A percentile compares a stretch with the other conserved stretches of the same genome.
Conservation (phyloP, 78 protist genomes). For the Dictyostelium firmibasis region DNA sequence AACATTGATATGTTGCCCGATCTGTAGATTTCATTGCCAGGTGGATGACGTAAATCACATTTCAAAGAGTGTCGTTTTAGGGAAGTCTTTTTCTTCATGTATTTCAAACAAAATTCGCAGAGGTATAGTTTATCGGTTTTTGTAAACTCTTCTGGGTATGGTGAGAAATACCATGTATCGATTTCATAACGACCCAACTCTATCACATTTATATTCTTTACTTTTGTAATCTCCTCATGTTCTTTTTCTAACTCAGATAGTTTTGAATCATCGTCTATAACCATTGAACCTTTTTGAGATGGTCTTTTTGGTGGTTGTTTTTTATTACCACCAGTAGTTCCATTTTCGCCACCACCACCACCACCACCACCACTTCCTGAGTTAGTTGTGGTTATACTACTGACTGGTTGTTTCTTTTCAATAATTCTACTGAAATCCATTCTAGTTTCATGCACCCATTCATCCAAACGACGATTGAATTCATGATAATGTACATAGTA, state of each 20-base stretch:
- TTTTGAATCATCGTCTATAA: slow-evolving; percentile 29
- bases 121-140: slow-evolving; percentile 82
- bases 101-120: slow-evolving; percentile 96
- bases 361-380: background rate
- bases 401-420: background rate
- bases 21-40: slow-evolving; percentile 97
- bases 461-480: slow-evolving; percentile 83
- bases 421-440: slow-evolving; percentile 39
- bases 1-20: slow-evolving; percentile 84
- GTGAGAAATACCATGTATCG: slow-evolving; percentile 97
- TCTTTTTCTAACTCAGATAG: slow-evolving; percentile 86
- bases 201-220: slow-evolving; percentile 91
- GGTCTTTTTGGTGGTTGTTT: slow-evolving; percentile 17
- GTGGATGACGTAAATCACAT: slow-evolving; percentile 92
- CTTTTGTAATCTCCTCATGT: slow-evolving; percentile 93
- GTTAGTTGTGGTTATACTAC: background rate
- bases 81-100: slow-evolving; percentile 84
- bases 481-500: slow-evolving; percentile 82
- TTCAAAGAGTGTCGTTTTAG: slow-evolving; percentile 86
- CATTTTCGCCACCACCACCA: background rate
- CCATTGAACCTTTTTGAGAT: slow-evolving; percentile 5
- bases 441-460: slow-evolving; percentile 78
- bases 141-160: slow-evolving; percentile 95
- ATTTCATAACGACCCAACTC: slow-evolving; percentile 91
- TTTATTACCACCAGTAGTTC: background rate